phyloP scores from a whole-genome alignment of 192 early-diverging fungal genomes.

The Martensiomyces pterosporus region DNA sequence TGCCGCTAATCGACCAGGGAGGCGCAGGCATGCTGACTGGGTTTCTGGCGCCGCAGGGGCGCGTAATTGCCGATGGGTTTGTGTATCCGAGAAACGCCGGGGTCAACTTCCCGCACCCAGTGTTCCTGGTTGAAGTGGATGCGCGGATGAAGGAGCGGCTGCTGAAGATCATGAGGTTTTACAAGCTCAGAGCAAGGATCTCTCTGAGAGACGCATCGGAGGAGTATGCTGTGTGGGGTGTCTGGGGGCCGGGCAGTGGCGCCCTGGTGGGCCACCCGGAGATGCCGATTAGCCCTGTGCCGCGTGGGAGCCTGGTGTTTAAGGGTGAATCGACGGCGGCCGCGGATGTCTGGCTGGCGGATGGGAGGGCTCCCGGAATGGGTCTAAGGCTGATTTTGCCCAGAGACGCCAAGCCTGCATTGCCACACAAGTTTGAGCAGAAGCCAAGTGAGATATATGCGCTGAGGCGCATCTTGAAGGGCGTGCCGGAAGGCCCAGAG shows the following conservation, averaged over 20 bases:
- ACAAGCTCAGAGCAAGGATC: slow-evolving; percentile 75
- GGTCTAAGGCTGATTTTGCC: slow-evolving; percentile 56
- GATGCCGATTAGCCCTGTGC: slow-evolving; percentile 23
- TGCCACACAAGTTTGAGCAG: slow-evolving; percentile 55
- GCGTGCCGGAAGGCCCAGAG: slow-evolving; percentile 84
- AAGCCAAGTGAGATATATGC: slow-evolving; percentile 58
- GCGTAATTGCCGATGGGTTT: slow-evolving; percentile 85
- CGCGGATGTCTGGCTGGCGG: slow-evolving; percentile 38
- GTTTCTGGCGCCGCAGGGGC: slow-evolving; percentile 85
- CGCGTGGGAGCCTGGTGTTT: slow-evolving; percentile 37
- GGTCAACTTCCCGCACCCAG: slow-evolving; percentile 59
- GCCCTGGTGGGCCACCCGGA: slow-evolving; percentile 23
- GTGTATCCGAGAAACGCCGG: slow-evolving; percentile 70
- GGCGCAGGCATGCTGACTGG: slow-evolving; percentile 74
- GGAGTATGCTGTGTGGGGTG: slow-evolving; percentile 63
- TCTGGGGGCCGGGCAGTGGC: slow-evolving; percentile 63
- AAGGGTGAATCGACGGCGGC: slow-evolving; percentile 17
- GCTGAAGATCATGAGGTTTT: slow-evolving; percentile 66
- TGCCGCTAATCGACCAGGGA: slow-evolving; percentile 62
- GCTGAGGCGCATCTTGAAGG: slow-evolving; percentile 75
- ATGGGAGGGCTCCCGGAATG: slow-evolving; percentile 55
- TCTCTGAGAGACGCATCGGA: slow-evolving; percentile 61
- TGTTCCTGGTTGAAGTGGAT: slow-evolving; percentile 76
- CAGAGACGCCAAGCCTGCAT: slow-evolving; percentile 5
- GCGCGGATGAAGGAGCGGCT: slow-evolving; percentile 51